Conservation (phyloP, 768 basidiomycete species). For the Serendipita sp. region DNA sequence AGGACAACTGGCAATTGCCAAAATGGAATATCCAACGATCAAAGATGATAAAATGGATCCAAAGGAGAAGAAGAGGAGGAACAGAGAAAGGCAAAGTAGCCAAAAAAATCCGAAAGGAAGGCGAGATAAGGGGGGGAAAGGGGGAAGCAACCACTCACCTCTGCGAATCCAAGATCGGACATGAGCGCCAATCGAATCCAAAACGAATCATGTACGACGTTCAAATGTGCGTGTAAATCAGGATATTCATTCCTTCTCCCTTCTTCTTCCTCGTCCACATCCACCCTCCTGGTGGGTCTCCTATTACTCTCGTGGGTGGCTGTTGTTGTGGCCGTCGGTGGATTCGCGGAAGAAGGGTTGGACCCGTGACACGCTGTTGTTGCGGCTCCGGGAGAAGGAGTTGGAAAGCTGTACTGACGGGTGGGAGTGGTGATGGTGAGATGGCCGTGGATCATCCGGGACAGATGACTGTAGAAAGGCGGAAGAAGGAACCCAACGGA, state of each 20-base stretch:
- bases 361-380: too few species aligned
- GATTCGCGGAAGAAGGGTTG: neutral
- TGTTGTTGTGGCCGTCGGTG: neutral
- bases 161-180: slow-evolving; percentile 57
- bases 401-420: slow-evolving; percentile 1
- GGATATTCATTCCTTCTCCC: neutral
- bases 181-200: slow-evolving; percentile 24
- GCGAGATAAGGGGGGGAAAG: too few species aligned
- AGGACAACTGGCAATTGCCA: too few species aligned
- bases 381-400: neutral
- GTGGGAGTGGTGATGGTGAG: neutral
- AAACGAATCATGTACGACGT: slow-evolving; percentile 13
- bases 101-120: too few species aligned
- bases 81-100: too few species aligned
- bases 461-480: neutral
- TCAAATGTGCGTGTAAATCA: slow-evolving; percentile 9
- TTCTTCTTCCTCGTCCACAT: too few species aligned
- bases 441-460: neutral
- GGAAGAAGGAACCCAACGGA: too few species aligned
- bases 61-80: too few species aligned
- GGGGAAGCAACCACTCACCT: slow-evolving; percentile 16
- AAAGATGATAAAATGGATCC: too few species aligned
- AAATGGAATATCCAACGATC: too few species aligned
- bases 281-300: too few species aligned
- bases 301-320: too few species aligned